phyloP scores from a whole-genome alignment of 352 stramenopile genomes.

The Pythium plurisporium region DNA sequence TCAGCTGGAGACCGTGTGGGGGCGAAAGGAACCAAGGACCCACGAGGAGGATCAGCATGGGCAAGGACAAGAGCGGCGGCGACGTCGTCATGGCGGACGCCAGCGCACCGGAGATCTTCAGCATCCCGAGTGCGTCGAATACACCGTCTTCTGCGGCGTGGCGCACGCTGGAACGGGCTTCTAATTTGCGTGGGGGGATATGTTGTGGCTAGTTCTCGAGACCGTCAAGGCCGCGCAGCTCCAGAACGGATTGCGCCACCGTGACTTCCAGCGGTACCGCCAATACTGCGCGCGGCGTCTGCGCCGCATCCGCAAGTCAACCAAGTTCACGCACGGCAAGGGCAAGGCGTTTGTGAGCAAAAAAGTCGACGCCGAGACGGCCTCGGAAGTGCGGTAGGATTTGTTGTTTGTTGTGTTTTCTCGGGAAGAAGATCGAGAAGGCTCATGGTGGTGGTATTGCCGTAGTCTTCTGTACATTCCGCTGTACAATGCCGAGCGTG shows the following conservation, averaged over 20 bases:
- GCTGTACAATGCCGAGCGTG: conserved; percentile 88
- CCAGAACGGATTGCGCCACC: conserved; percentile 87
- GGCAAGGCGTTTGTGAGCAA: conserved; percentile 79
- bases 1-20: conserved; percentile 9
- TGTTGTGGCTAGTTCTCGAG: conserved; percentile 61
- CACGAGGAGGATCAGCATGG: conserved; percentile 17
- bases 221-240: conserved; percentile 87
- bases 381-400: conserved; percentile 54
- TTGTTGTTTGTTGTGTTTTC: too few relatives aligned
- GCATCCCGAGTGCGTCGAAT: conserved; percentile 26
- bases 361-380: conserved; percentile 80
- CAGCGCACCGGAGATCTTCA: conserved; percentile 22
- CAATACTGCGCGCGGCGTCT: conserved; percentile 88
- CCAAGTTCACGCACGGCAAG: conserved; percentile 87
- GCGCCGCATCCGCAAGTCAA: conserved; percentile 82
- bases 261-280: conserved; percentile 89
- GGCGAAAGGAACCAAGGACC: conserved; percentile 12
- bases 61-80: conserved; percentile 22
- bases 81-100: conserved; percentile 27
- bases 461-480: conserved; percentile 73
- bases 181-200: not conserved
- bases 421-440: too few relatives aligned
- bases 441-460: not conserved
- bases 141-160: not conserved
- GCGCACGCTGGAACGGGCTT: not conserved